Evolutionary conservation across 495 filamentous ascomycete genomes (phyloP).

Genomic region (Podospora tetraspora): DNA sequence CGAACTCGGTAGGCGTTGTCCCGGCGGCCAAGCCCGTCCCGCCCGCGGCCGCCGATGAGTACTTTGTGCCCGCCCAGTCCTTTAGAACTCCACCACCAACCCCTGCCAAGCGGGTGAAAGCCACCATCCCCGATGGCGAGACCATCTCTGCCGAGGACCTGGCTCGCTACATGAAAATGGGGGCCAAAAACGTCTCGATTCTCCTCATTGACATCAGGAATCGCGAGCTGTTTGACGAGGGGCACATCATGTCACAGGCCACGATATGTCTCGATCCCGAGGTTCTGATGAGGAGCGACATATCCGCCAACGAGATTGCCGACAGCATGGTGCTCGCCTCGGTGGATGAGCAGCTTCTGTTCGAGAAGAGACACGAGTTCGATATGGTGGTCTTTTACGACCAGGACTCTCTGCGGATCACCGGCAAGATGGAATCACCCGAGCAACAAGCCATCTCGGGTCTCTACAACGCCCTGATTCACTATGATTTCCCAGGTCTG

Average conservation of each 20-base stretch:
- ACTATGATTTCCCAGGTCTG: constrained; percentile 69
- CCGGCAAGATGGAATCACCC: constrained; percentile 37
- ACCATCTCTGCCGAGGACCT: constrained; percentile 63
- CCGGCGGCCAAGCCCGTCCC: constrained; percentile 16
- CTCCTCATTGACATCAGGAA: constrained; percentile 81
- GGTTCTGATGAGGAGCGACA: constrained; percentile 58
- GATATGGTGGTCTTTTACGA: constrained; percentile 92
- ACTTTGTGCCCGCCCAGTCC: constrained; percentile 32
- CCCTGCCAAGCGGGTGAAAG: constrained; percentile 23
- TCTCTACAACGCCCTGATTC: constrained; percentile 71
- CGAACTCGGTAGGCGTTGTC: constrained; percentile 39
- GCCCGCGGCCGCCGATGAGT: constrained; percentile 21
- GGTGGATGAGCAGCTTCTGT: constrained; percentile 62
- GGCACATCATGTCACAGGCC: constrained; percentile 75
- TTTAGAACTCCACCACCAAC: constrained; percentile 14
- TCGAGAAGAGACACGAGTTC: constrained; percentile 70
- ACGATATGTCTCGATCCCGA: constrained; percentile 93
- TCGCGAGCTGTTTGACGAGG: constrained; percentile 76
- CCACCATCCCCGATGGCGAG: constrained; percentile 52
- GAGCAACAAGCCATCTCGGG: constrained; percentile 57
- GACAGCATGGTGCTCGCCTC: constrained; percentile 79
- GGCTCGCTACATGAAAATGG: constrained; percentile 52
- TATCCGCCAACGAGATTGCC: constrained; percentile 79
- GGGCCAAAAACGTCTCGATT: constrained; percentile 50
- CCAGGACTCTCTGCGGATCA: constrained; percentile 50